These are phyloP conservation scores for Phialophora verrucosa DNA, from an alignment of 2,329 filamentous ascomycete genomes.

Conservation along the genomic window DNA sequence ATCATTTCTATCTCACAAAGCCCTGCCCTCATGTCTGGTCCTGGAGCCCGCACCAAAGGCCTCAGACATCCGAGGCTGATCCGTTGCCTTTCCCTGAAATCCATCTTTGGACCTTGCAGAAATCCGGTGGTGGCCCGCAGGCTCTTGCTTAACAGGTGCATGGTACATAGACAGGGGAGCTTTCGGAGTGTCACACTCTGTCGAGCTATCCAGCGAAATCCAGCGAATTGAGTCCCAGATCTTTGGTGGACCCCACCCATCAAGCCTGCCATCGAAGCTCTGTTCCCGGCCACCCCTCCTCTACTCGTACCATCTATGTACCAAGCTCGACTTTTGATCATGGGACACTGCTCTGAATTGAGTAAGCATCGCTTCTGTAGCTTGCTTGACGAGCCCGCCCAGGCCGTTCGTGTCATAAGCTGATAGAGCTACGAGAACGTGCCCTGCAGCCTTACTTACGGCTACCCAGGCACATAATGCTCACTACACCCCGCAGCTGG, in stretches of 20 bases:
- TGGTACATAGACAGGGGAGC: conserved; percentile 9
- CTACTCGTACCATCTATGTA: conserved; percentile 3
- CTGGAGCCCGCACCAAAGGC: not conserved
- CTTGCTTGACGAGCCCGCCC: conserved; percentile 17
- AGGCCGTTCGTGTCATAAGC: conserved; percentile 24
- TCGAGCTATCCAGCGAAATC: not conserved
- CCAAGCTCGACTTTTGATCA: conserved; percentile 28
- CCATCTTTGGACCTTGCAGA: conserved; percentile 16
- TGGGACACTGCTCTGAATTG: conserved; percentile 30
- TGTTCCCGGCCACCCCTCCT: conserved; percentile 11
- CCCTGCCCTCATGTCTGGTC: not conserved
- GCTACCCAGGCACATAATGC: conserved; percentile 30
- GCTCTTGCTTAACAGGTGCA: conserved; percentile 10
- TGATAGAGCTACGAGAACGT: conserved; percentile 20
- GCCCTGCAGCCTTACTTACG: conserved; percentile 27
- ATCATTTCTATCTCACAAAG: not conserved
- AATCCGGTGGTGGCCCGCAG: conserved; percentile 11
- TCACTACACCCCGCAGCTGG: conserved; percentile 26
- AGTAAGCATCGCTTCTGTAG: conserved; percentile 28
- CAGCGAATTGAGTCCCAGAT: conserved; percentile 22
- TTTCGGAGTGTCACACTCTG: conserved; percentile 5
- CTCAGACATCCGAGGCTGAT: not conserved
- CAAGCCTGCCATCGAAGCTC: conserved; percentile 26
- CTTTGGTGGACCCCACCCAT: conserved; percentile 7
- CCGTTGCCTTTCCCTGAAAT: not conserved